phyloP scores from a whole-genome alignment of 768 basidiomycete genomes.

The Trametes meyenii region DNA sequence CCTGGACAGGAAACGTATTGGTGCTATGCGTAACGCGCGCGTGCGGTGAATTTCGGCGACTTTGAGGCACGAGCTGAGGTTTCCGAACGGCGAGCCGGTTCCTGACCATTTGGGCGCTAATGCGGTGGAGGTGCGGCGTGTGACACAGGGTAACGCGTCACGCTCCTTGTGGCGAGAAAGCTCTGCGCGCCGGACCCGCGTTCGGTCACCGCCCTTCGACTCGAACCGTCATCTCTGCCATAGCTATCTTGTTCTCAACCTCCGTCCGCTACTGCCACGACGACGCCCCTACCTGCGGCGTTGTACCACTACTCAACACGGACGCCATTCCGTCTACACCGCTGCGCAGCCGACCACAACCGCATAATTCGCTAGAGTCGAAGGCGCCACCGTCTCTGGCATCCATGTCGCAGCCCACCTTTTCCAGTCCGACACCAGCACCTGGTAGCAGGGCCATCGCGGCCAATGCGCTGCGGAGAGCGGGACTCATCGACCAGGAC shows the following conservation, averaged over 20 bases:
- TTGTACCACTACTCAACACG: conserved; percentile 2
- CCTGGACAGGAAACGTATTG: too few relatives aligned
- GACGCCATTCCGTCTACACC: conserved; percentile 11
- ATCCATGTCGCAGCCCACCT: conserved; percentile 43
- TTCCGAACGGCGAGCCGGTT: too few relatives aligned
- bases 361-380: conserved; percentile 11
- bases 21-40: too few relatives aligned
- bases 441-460: conserved; percentile 62
- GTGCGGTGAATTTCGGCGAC: too few relatives aligned
- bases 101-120: too few relatives aligned
- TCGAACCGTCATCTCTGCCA: conserved; percentile 23
- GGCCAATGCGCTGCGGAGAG: conserved; percentile 62
- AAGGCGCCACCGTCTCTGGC: conserved; percentile 16
- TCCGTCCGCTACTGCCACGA: background rate
- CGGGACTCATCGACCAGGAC: conserved; percentile 78
- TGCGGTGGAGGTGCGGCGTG: too few relatives aligned
- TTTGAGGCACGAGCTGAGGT: too few relatives aligned
- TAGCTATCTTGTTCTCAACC: conserved; percentile 4
- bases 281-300: conserved; percentile 10
- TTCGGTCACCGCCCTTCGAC: conserved; percentile 13
- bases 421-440: conserved; percentile 62
- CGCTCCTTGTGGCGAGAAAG: background rate
- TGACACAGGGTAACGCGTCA: conserved; percentile 8
- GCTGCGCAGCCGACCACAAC: conserved; percentile 16
- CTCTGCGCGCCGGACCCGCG: conserved; percentile 17